Conservation (phyloP, 1,284 basidiomycete genomes). For the Trichosporon coremiiforme region DNA sequence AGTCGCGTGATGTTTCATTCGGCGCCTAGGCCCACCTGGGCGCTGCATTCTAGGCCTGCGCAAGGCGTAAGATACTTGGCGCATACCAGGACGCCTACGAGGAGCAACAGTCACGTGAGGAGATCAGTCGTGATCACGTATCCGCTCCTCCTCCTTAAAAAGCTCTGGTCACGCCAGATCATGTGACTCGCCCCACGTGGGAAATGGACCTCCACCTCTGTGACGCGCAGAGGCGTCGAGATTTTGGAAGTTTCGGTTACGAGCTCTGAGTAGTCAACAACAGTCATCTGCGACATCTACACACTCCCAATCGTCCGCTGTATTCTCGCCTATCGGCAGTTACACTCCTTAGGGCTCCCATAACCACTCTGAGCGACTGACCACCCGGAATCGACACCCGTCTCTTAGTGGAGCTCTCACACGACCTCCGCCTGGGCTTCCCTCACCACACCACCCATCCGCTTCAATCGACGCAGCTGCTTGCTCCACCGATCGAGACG, state of each 20-base stretch:
- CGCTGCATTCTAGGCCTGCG: not conserved
- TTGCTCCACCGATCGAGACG: not conserved
- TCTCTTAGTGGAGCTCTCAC: no score
- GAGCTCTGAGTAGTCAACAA: slow-evolving; percentile 12
- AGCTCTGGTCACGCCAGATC: not conserved
- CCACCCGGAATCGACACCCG: no score
- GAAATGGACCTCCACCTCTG: not conserved
- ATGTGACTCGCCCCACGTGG: not conserved
- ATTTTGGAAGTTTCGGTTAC: slow-evolving; percentile 16
- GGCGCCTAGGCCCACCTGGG: not conserved
- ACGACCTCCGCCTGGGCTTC: no score
- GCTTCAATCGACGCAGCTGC: not conserved
- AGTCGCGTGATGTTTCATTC: not conserved
- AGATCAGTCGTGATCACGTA: not conserved
- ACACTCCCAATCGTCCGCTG: not conserved
- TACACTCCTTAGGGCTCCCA: not conserved
- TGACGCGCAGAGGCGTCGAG: slow-evolving; percentile 1
- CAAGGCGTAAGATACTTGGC: not conserved
- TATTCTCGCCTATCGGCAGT: not conserved
- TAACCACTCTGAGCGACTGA: no score
- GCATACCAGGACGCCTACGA: not conserved
- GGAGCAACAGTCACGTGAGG: not conserved
- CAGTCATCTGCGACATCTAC: not conserved
- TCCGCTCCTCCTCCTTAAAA: not conserved
- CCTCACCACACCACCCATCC: not conserved